A percentile compares a stretch with the other conserved stretches of the same genome.
phyloP scores from a whole-genome alignment of 2,329 filamentous ascomycete species.

The Claviceps arundinis region DNA sequence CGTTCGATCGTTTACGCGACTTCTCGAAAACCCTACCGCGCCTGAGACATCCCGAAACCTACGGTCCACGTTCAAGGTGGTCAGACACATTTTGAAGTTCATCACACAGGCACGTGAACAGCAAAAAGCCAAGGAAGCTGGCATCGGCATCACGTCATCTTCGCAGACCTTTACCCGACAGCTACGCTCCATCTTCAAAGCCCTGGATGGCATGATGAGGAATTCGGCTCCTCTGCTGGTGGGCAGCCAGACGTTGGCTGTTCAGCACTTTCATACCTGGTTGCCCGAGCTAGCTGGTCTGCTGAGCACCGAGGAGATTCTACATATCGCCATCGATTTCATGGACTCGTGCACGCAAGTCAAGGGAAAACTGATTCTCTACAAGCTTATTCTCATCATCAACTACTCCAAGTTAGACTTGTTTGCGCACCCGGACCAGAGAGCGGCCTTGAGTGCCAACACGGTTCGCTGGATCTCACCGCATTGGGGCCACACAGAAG shows the following conservation, averaged over 20 bases:
- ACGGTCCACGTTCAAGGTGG: slow-evolving; percentile 87
- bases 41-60: slow-evolving; percentile 72
- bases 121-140: slow-evolving; percentile 78
- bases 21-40: slow-evolving; percentile 73
- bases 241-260: slow-evolving; percentile 85
- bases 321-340: slow-evolving; percentile 85
- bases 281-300: slow-evolving; percentile 76
- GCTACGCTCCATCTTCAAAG: slow-evolving; percentile 76
- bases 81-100: slow-evolving; percentile 84
- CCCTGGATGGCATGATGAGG: slow-evolving; percentile 78
- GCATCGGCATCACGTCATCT: slow-evolving; percentile 67
- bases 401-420: slow-evolving; percentile 76
- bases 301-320: slow-evolving; percentile 68
- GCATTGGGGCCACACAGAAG: slow-evolving; percentile 70
- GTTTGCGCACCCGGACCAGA: slow-evolving; percentile 67
- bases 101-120: slow-evolving; percentile 80
- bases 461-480: slow-evolving; percentile 85
- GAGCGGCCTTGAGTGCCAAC: slow-evolving; percentile 60
- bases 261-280: slow-evolving; percentile 96
- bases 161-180: slow-evolving; percentile 67
- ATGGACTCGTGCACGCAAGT: slow-evolving; percentile 81
- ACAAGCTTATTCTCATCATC: slow-evolving; percentile 84
- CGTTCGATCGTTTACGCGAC: slow-evolving; percentile 70
- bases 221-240: slow-evolving; percentile 75
- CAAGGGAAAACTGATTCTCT: slow-evolving; percentile 81